phyloP scores from a whole-genome alignment of 164 flowering plant species.

The Buxus sempervirens region DNA sequence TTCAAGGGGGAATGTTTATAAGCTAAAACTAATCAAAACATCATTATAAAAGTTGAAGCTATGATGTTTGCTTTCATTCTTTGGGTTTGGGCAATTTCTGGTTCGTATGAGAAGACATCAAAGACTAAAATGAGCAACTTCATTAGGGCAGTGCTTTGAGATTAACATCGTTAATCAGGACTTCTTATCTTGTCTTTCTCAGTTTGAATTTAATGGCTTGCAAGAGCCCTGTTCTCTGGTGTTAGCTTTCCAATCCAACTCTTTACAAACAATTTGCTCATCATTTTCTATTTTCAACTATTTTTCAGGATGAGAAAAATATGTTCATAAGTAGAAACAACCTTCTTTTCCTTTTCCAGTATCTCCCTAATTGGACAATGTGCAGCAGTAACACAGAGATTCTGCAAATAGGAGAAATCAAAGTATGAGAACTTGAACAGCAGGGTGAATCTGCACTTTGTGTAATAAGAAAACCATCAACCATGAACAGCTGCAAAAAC shows the following conservation, averaged over 20 bases:
- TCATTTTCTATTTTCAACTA: no score
- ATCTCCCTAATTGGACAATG: slow-evolving; percentile 89
- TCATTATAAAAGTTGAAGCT: no score
- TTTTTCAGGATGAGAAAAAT: no score
- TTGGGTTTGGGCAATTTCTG: no score
- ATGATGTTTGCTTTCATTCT: no score
- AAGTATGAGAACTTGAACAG: slow-evolving; percentile 7
- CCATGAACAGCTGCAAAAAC: neutral
- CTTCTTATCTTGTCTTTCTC: no score
- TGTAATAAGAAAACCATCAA: neutral
- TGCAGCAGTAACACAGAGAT: slow-evolving; percentile 93
- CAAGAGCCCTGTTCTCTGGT: neutral
- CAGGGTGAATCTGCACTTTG: neutral
- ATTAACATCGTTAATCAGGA: neutral
- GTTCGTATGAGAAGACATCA: no score
- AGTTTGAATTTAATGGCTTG: neutral
- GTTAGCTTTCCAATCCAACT: neutral
- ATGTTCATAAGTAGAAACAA: slow-evolving; percentile 11
- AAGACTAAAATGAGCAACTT: no score
- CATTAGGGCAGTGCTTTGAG: neutral
- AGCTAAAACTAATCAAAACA: no score
- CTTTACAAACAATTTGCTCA: neutral
- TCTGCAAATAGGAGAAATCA: slow-evolving; percentile 43
- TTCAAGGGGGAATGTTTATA: no score
- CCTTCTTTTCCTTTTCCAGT: slow-evolving; percentile 88